Conservation (phyloP, 352 stramenopile genomes). For the Globisporangium ultimum region DNA sequence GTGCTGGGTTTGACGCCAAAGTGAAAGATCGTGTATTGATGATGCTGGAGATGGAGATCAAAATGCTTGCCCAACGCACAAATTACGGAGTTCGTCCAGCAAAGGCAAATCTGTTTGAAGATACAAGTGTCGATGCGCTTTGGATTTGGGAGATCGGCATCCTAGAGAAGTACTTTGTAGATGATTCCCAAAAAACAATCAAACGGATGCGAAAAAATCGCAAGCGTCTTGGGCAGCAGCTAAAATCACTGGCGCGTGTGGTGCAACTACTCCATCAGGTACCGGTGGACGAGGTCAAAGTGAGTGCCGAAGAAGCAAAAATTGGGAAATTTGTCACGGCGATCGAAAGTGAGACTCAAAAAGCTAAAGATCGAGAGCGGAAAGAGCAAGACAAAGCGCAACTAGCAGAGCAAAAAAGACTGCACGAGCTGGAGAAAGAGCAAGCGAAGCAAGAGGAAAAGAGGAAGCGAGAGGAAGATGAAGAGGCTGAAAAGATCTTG, state of each 20-base stretch:
- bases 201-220: constrained; percentile 80
- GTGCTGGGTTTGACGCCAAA: constrained; percentile 8
- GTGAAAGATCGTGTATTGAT: constrained; percentile 22
- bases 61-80: constrained; percentile 79
- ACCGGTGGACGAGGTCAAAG: constrained; percentile 71
- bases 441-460: constrained; percentile 65
- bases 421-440: constrained; percentile 48
- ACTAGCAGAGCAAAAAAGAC: constrained; percentile 55
- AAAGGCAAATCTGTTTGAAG: constrained; percentile 80
- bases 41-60: constrained; percentile 83
- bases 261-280: constrained; percentile 64
- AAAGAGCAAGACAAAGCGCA: constrained; percentile 65
- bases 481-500: constrained; percentile 38
- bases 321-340: constrained; percentile 67
- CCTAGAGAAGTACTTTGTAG: constrained; percentile 64
- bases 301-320: constrained; percentile 80
- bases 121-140: constrained; percentile 66
- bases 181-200: constrained; percentile 69
- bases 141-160: constrained; percentile 85
- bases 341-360: constrained; percentile 63
- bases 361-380: constrained; percentile 42
- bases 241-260: constrained; percentile 66
- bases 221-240: constrained; percentile 63
- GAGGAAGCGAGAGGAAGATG: constrained; percentile 47
- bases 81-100: constrained; percentile 59